A percentile compares a stretch with the other conserved stretches of the same genome.
Evolutionary conservation across 148 eudicot genomes (phyloP).

Genomic region (Dianthus caryophyllus): DNA sequence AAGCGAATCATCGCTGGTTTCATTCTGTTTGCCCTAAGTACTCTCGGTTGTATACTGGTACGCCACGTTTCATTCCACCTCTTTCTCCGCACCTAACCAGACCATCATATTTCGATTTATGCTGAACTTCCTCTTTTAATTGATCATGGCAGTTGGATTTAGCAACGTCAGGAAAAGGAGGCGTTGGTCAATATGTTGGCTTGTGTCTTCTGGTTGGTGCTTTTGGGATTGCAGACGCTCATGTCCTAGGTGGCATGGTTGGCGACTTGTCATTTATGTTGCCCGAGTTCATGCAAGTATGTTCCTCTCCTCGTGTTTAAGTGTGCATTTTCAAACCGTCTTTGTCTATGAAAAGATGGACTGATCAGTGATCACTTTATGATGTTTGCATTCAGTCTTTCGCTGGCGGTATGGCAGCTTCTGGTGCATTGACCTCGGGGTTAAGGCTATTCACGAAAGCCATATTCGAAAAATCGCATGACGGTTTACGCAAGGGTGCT

Average conservation of each 20-base stretch:
- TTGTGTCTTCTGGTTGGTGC: conserved; percentile 46
- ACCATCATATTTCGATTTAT: background rate
- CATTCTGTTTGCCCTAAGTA: conserved; percentile 37
- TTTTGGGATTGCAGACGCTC: conserved; percentile 68
- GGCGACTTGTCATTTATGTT: conserved; percentile 51
- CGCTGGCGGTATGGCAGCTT: conserved; percentile 42
- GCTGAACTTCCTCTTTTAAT: background rate
- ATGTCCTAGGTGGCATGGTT: conserved; percentile 47
- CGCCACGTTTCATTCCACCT: background rate
- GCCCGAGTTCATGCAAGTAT: conserved; percentile 36
- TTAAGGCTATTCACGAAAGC: conserved; percentile 48
- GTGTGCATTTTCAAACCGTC: background rate
- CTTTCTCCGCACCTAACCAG: background rate
- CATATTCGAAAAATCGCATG: conserved; percentile 29
- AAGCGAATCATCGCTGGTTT: conserved; percentile 47
- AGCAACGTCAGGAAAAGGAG: conserved; percentile 55
- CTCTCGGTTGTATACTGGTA: conserved; percentile 32
- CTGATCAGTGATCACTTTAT: background rate
- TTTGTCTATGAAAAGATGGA: background rate
- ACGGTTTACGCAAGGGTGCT: conserved; percentile 51
- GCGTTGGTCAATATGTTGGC: conserved; percentile 42
- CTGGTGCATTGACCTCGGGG: conserved; percentile 42
- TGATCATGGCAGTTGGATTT: conserved; percentile 47
- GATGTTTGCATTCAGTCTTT: conserved; percentile 40
- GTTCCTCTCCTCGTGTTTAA: background rate